Evolutionary conservation across 2,329 filamentous ascomycete species (phyloP).

Genomic region (Cladophialophora exuberans): DNA sequence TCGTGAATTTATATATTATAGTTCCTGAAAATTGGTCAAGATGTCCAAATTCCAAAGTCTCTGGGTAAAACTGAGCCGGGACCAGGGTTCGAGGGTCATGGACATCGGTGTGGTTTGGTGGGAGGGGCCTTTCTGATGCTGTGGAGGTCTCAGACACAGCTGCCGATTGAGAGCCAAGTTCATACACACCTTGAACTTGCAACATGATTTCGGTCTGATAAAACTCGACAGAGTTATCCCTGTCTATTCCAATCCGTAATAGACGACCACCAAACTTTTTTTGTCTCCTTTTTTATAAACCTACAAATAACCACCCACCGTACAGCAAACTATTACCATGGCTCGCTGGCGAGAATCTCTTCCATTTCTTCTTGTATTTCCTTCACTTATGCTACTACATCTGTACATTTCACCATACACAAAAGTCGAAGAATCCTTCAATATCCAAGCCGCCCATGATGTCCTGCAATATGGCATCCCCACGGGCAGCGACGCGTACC

Average conservation of each 20-base stretch:
- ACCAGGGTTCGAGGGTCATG: conserved; percentile 2
- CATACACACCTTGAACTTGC: too few species aligned
- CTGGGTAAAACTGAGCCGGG: too few species aligned
- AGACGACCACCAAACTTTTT: not conserved
- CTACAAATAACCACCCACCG: not conserved
- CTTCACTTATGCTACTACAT: conserved; percentile 67
- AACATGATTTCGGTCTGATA: too few species aligned
- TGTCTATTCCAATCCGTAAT: not conserved
- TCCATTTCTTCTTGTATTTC: conserved; percentile 39
- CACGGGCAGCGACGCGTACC: conserved; percentile 45
- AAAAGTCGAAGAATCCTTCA: conserved; percentile 98
- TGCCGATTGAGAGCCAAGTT: too few species aligned
- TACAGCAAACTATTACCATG: conserved; percentile 9
- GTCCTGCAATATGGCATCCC: conserved; percentile 81
- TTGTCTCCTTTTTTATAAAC: not conserved
- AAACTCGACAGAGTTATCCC: too few species aligned
- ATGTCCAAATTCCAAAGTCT: too few species aligned
- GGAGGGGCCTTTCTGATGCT: conserved; percentile 8
- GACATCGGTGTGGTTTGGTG: conserved; percentile 1
- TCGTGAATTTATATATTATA: too few species aligned
- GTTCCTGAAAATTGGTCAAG: too few species aligned
- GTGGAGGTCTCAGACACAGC: too few species aligned
- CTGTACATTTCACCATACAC: conserved; percentile 81
- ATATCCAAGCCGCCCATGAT: conserved; percentile 91
- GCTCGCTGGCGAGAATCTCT: conserved; percentile 1